Base-by-base conservation (phyloP, 2,329 filamentous ascomycete species). In the Aureobasidium uvarum region DNA sequence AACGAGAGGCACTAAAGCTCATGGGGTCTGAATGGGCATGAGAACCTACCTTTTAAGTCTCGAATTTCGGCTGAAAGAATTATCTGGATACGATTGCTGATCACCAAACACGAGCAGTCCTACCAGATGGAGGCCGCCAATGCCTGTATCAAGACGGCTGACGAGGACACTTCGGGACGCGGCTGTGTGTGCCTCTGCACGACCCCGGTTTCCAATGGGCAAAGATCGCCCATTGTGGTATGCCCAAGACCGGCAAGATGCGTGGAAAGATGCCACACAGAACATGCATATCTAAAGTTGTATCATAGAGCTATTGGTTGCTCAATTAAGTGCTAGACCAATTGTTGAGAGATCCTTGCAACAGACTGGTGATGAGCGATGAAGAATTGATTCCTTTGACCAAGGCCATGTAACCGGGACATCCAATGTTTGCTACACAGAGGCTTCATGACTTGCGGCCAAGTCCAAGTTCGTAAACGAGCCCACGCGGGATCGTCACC, bases 171-270 rank as follows among this genome's bases (percentile, higher is more conserved):
- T 28, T 33, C 46, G 56, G 33, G 28, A 28, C 8, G 36, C 56
- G 45, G 58, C 20, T 62, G 45, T 46, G 43, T 38, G 16, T 62
- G 58, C 58, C 50, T 31, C 28, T 60, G 58, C 58, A 62, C 58
- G 58, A 50, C 45, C 58, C 20, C 16, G 31, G 58, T 39, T 51
- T 51, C 20, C 45, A 62, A 62, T 51, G 43, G 41, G 58, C 33
- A 41, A 62, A 62, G 58, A 62, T 62, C 58, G 36, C 7, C 58
- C 58, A 51, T 16, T 11, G 8, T 41, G 58, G 18, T 50, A 7
- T 45, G 11, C 33, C n/a, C 58, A 51, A 45, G 43, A 25, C 25
- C 58, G 45, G 58, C 58, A 62, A 28, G 58, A 62, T 62, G 33
- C 33, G 45, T 39, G 25, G 14, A 10, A 39, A 39, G 10, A 50